Base-by-base conservation (phyloP, 352 stramenopile species). In the Pseudoperonospora humuli region DNA sequence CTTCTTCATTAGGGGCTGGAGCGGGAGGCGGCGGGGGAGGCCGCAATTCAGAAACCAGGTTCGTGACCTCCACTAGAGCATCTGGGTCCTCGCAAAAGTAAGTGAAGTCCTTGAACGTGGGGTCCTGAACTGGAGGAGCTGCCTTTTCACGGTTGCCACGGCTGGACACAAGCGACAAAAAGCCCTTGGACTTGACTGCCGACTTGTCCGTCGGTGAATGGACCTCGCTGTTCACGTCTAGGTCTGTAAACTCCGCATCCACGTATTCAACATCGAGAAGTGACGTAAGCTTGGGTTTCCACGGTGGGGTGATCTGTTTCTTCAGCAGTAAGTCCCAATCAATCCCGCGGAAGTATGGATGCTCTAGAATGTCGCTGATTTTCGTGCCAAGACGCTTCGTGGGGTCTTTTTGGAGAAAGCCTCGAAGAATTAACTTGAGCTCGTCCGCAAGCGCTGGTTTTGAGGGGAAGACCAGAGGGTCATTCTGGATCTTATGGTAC, bases 401-500 rank as follows among this genome's bases (percentile, higher is more conserved):
- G 7, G 82, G 72, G 42, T 94, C 82, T 43, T 94, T 94, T 66
- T 90, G 79, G 20, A 94, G 54, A 33, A 94, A 90, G 46, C 66
- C 70, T 45, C 71, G 60, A 13, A 94, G 53, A 48, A 94, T 81
- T 29, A 85, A 77, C 51, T 87, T 88, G 26, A 94, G 61, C 21
- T 87, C 75, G 9, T 79, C 67, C 5, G 69, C 47, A 26, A 90
- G 64, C 39, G 72, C 55, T 0, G 79, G 77, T 45, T 86, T 86
- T 10, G 70, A 63, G 0, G 83, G 83, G 44, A 96, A 96, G 31
- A 54, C 58, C 15, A 96, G 59, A 29, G 74, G 61, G 41, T 91
- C 78, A 42, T 90, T 80, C 54, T 95, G 80, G 49, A 97, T 96
- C 39, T 93, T 89, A 36, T 91, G 65, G 70, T 96, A 96, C 80